Evolutionary conservation across 2,329 filamentous ascomycete genomes (phyloP).

Genomic region (Clonostachys sp.): DNA sequence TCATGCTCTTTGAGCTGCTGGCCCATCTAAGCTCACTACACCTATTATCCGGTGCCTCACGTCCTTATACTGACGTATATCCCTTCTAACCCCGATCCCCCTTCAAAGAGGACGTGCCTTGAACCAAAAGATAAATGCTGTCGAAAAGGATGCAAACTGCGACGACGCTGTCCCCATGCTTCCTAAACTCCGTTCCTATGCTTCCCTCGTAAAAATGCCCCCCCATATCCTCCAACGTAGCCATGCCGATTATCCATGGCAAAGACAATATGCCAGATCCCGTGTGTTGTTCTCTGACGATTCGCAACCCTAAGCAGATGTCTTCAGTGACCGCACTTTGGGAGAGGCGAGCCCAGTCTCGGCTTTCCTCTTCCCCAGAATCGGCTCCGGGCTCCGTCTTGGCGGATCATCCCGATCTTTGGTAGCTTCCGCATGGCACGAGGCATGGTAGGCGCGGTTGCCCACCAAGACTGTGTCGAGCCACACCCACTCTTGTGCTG

Average conservation of each 20-base stretch:
- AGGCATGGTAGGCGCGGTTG: conserved; percentile 80
- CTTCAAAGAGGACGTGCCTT: too few relatives aligned
- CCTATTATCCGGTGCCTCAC: too few relatives aligned
- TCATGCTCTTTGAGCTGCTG: too few relatives aligned
- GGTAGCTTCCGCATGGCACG: conserved; percentile 79
- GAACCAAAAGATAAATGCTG: too few relatives aligned
- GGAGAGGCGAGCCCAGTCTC: conserved; percentile 47
- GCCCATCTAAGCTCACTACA: too few relatives aligned
- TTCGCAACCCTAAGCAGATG: conserved; percentile 15
- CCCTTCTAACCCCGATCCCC: too few relatives aligned
- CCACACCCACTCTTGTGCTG: conserved; percentile 96
- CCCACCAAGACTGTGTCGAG: conserved; percentile 79
- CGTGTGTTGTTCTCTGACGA: neutral
- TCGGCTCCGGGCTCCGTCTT: conserved; percentile 54
- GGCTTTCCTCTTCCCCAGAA: conserved; percentile 72
- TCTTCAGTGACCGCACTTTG: conserved; percentile 28
- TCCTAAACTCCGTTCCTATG: neutral
- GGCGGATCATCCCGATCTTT: conserved; percentile 52
- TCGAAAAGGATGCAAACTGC: too few relatives aligned
- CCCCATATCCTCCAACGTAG: neutral
- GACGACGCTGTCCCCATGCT: neutral
- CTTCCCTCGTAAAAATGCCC: neutral
- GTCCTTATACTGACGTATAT: too few relatives aligned
- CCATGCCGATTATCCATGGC: too few relatives aligned
- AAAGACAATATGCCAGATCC: neutral